Percentiles rank a stretch among this genome's conserved stretches.
These are phyloP conservation scores for Nyctanthes arbortristis DNA, from an alignment of 257 asterid genomes.

Conservation along the genomic window DNA sequence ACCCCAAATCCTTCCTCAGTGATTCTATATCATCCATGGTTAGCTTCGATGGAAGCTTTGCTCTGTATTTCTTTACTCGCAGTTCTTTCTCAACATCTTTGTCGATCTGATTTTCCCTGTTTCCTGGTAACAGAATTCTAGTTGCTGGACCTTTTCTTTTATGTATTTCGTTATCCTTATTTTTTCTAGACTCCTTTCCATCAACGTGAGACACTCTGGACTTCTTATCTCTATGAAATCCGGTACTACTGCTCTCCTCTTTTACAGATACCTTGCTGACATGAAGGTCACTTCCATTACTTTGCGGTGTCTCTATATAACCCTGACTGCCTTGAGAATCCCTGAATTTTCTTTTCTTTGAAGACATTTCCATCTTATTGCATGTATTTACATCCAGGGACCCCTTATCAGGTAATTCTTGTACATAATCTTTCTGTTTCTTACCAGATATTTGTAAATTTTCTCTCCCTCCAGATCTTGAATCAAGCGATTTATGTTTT, in stretches of 20 bases:
- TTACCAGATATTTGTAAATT: constrained; percentile 38
- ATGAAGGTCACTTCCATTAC: constrained; percentile 33
- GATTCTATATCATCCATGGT: constrained; percentile 64
- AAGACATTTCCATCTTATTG: constrained; percentile 34
- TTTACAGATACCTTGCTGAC: constrained; percentile 36
- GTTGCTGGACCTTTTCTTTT: constrained; percentile 35
- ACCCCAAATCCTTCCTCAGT: constrained; percentile 68
- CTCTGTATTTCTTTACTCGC: constrained; percentile 39
- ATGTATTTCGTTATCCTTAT: constrained; percentile 30
- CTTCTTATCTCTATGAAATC: constrained; percentile 53
- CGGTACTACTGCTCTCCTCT: constrained; percentile 46
- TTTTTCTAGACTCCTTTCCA: constrained; percentile 42
- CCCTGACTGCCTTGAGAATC: constrained; percentile 35
- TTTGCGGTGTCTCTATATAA: constrained; percentile 26
- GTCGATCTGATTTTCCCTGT: constrained; percentile 35
- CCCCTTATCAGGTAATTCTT: constrained; percentile 39
- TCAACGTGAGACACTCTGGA: constrained; percentile 46
- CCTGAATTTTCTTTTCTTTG: constrained; percentile 59
- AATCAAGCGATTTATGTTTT: constrained; percentile 37
- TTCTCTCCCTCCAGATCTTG: constrained; percentile 33
- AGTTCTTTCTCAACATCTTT: constrained; percentile 40
- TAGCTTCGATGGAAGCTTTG: constrained; percentile 29
- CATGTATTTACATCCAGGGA: constrained; percentile 29
- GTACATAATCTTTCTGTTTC: constrained; percentile 34
- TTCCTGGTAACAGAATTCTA: constrained; percentile 34